Evolutionary conservation across 2,329 filamentous ascomycete genomes (phyloP), one percentile per base, ranked within the genome.

Genomic region (Colletotrichum sp.): DNA sequence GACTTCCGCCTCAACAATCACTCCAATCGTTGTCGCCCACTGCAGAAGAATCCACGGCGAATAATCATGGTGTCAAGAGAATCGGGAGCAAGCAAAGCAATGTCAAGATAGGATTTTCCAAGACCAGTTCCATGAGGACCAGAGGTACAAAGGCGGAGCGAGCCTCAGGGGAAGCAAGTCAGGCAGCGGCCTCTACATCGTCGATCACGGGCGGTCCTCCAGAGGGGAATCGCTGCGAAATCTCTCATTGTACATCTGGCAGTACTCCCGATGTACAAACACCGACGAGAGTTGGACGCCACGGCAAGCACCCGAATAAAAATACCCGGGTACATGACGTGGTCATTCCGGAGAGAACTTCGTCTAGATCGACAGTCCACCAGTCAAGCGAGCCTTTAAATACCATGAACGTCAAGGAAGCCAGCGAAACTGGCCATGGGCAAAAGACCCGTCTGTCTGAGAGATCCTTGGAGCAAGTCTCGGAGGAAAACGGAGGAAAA

Each of bases 1-100:
- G 68, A 32, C 13, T 77, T 4, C 48, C 74, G 13, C 34, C 56
- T 8, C 78, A 70, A 60, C 73, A 67, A n/a, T 73, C 77, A 26
- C 73, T 76, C 16, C 78, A 78, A 18, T 65, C 74, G 10, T 75
- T 83, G 8, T 83, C 82, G 8, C 82, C 82, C 18, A 83, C 80
- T 2, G 79, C 78, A 12, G 82, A 83, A 66, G 82, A 84, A 74
- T 79, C 74, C 56, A 73, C 79, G 12, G 73, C 72, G 7, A 38
- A 73, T 55, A 58, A 28, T 32, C 32, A 13, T n/a, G 38, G 60
- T 26, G 18, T 36, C 12, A 52, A 32, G 8, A 34, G 15, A 28
- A 32, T 8, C 6, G 21, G 24, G 6, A 5, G 16, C 30, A 18
- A 43, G 9, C 55, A 24, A 30, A n/a, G 8, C 16, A 43, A 26